Base-by-base conservation (phyloP, 1,139 yeast species). In the Candida sanyaensis region DNA sequence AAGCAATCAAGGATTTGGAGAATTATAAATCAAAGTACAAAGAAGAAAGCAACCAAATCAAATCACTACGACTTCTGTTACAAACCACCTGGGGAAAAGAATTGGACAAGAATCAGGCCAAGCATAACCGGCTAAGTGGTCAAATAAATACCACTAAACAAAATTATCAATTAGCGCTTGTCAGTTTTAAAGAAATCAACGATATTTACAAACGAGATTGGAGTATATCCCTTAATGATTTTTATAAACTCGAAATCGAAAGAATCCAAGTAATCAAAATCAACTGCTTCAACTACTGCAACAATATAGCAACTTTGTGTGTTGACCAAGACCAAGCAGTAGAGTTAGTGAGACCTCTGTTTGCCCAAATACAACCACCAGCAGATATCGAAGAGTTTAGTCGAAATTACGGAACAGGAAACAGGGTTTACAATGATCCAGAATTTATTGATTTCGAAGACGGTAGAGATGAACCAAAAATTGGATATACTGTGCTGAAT, bases 201-300 rank as follows among this genome's bases (percentile, higher is more conserved):
- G 88, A 84, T 38, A 72, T 79, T 6, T 93, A 92, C 88, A 77
- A 82, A 48, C 71, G 81, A 37, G 96, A 91, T 58, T 93, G 99
- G 99, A 75, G 79, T 46, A 67, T 74, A 21, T 76, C 89, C 0
- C 79, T 92, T 40, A 81, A 78, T 52, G 84, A 83, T 55, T 75
- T 89, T 52, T 96, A 92, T 65, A 82, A 76, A 50, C 68, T 89
- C 53, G 99, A 93, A 62, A 81, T 81, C 44, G 91, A 88, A 58
- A 78, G 96, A 54, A 82, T 91, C 47, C 87, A 87, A 57, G 79
- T 85, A 50, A 63, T 89, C 49, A 89, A 91, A 59, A 75, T 87
- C 13, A 88, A 86, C 59, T 67, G 95, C 54, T 95, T 96, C 86
- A 87, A 85, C 40, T 92, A 78, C 63, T 85, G 96, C 46, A 90